Conservation (phyloP, 2,329 filamentous ascomycete species). For the Sporothrix humicola region DNA sequence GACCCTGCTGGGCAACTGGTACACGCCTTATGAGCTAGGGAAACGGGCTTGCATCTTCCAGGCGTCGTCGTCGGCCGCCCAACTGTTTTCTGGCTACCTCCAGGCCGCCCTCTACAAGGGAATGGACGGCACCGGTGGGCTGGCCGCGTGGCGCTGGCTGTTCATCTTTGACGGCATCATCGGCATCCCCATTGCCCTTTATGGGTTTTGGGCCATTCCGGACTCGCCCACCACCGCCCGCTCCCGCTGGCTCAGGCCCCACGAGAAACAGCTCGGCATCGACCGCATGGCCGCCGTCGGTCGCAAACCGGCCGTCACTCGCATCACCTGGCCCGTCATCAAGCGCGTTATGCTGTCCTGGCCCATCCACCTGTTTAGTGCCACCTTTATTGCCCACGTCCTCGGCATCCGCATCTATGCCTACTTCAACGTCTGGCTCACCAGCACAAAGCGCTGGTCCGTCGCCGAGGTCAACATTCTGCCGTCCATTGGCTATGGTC, state of each 20-base stretch:
- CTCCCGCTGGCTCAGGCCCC: constrained; percentile 33
- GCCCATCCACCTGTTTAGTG: constrained; percentile 36
- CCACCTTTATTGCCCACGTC: constrained; percentile 33
- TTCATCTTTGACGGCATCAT: constrained; percentile 50
- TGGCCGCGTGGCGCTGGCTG: constrained; percentile 49
- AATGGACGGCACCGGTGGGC: constrained; percentile 45
- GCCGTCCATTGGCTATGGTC: constrained; percentile 45
- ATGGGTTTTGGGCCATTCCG: constrained; percentile 40
- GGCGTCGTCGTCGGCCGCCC: constrained; percentile 45
- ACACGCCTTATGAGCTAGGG: constrained; percentile 50
- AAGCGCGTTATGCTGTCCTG: constrained; percentile 27
- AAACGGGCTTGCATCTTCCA: constrained; percentile 52
- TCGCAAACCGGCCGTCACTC: background rate
- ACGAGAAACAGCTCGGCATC: constrained; percentile 28
- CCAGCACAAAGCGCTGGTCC: constrained; percentile 47
- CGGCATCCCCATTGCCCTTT: constrained; percentile 39
- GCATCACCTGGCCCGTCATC: background rate
- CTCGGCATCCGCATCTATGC: constrained; percentile 34
- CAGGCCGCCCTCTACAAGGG: constrained; percentile 47
- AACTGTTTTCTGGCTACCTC: constrained; percentile 44
- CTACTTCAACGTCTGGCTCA: constrained; percentile 38
- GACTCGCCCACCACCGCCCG: constrained; percentile 34
- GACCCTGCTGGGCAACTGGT: constrained; percentile 51
- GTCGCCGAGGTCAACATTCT: constrained; percentile 55
- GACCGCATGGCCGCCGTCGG: constrained; percentile 31